phyloP scores from a whole-genome alignment of 1,139 yeast species.

The Maudiozyma humilis region DNA sequence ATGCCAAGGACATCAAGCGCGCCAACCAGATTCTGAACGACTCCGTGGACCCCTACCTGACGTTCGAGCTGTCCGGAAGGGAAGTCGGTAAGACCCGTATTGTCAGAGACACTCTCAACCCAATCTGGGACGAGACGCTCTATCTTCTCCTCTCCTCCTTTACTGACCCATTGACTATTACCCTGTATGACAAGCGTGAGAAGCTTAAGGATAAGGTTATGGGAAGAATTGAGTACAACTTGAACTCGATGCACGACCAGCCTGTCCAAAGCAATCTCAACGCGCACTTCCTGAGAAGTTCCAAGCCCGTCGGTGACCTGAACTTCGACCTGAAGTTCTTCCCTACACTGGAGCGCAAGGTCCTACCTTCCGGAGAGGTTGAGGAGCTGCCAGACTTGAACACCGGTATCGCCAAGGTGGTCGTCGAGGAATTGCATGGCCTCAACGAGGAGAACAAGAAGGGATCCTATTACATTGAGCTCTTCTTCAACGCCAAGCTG shows the following conservation, averaged over 20 bases:
- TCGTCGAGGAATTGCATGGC: conserved; percentile 25
- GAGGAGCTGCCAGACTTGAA: conserved; percentile 88
- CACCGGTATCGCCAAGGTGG: conserved; percentile 73
- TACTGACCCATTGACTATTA: conserved; percentile 69
- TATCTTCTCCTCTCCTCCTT: conserved; percentile 64
- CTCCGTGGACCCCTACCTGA: conserved; percentile 83
- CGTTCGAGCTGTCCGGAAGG: conserved; percentile 53
- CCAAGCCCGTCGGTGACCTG: conserved; percentile 70
- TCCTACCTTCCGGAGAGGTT: conserved; percentile 74
- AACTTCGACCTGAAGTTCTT: conserved; percentile 63
- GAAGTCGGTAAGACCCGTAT: conserved; percentile 60
- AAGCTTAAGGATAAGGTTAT: conserved; percentile 70
- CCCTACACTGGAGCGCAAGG: conserved; percentile 71
- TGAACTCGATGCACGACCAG: conserved; percentile 55
- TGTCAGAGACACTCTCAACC: conserved; percentile 56
- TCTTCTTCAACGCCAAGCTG: conserved; percentile 54
- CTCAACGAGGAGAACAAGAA: conserved; percentile 32
- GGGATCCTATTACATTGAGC: conserved; percentile 62
- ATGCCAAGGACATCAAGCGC: conserved; percentile 62
- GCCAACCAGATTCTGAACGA: conserved; percentile 58
- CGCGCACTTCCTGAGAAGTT: conserved; percentile 63
- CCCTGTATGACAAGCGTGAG: conserved; percentile 67
- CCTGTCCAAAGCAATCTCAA: conserved; percentile 45
- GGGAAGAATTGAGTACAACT: conserved; percentile 70
- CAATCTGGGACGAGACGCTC: conserved; percentile 77